Percentiles rank a stretch among this genome's conserved stretches.
phyloP scores from a whole-genome alignment of 768 basidiomycete species.

The Tylopilus vinaceipallidus region DNA sequence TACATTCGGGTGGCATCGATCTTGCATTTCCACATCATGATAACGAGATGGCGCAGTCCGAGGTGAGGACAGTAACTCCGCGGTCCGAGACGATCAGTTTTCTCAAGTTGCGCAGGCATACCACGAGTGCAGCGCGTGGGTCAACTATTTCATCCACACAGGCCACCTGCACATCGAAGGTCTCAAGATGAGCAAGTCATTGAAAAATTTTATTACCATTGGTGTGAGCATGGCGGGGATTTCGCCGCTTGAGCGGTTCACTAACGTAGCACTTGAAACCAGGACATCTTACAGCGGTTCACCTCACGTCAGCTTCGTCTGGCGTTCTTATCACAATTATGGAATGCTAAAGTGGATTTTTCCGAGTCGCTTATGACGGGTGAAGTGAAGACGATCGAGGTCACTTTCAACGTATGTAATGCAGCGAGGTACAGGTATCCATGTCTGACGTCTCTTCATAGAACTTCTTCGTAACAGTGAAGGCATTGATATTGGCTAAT shows the following conservation, averaged over 20 bases:
- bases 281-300: slow-evolving; percentile 86
- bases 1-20: slow-evolving; percentile 96
- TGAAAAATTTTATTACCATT: slow-evolving; percentile 99
- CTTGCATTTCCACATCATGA: slow-evolving; percentile 99
- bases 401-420: slow-evolving; percentile 72
- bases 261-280: slow-evolving; percentile 11
- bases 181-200: slow-evolving; percentile 97
- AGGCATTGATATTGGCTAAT: slow-evolving; percentile 65
- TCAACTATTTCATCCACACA: slow-evolving; percentile 98
- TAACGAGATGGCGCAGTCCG: slow-evolving; percentile 97
- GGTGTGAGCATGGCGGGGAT: slow-evolving; percentile 52
- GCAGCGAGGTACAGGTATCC: not conserved
- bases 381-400: slow-evolving; percentile 85
- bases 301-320: slow-evolving; percentile 87
- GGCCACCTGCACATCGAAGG: slow-evolving; percentile 98
- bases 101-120: slow-evolving; percentile 63
- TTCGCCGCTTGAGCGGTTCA: not conserved
- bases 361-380: slow-evolving; percentile 86
- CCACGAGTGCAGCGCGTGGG: slow-evolving; percentile 90
- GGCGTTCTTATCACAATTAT: slow-evolving; percentile 86
- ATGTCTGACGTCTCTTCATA: slow-evolving; percentile 31
- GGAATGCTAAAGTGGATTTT: slow-evolving; percentile 94
- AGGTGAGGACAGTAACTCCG: slow-evolving; percentile 49
- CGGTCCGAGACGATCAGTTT: not conserved
- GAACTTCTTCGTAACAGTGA: slow-evolving; percentile 93